These are phyloP conservation scores for Mrakia hoshinonis DNA, from an alignment of 768 basidiomycete species.

Conservation along the genomic window DNA sequence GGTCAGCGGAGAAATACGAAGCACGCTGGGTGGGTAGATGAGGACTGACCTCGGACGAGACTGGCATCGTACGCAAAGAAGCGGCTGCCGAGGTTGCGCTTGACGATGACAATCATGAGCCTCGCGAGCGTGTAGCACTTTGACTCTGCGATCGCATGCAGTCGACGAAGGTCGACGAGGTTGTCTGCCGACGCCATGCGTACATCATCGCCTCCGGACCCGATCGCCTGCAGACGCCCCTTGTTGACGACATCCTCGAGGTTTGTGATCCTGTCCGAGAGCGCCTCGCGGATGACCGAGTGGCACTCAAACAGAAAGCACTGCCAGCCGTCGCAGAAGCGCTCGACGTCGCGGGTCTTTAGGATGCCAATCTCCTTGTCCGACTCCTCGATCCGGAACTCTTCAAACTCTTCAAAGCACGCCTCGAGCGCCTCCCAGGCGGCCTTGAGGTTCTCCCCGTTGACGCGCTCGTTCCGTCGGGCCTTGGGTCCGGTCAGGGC, in stretches of 20 bases:
- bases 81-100: constrained; percentile 48
- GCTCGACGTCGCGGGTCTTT: constrained; percentile 50
- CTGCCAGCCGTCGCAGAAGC: constrained; percentile 81
- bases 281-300: constrained; percentile 73
- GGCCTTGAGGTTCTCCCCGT: constrained; percentile 57
- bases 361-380: constrained; percentile 38
- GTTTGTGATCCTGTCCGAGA: constrained; percentile 52
- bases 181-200: constrained; percentile 29
- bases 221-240: not conserved
- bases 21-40: not conserved
- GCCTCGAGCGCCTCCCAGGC: constrained; percentile 77
- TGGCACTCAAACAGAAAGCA: constrained; percentile 84
- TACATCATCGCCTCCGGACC: not conserved
- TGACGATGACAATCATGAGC: constrained; percentile 48
- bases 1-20: not conserved
- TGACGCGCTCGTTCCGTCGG: constrained; percentile 52
- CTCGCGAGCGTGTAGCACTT: constrained; percentile 48
- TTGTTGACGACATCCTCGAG: constrained; percentile 16
- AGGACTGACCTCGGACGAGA: constrained; percentile 49
- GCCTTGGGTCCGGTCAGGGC: constrained; percentile 73
- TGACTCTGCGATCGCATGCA: constrained; percentile 45
- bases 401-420: constrained; percentile 77
- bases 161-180: constrained; percentile 38
- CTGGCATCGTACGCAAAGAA: constrained; percentile 81
- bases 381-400: constrained; percentile 40